A percentile compares a stretch with the other conserved stretches of the same genome.
Evolutionary conservation across 1,139 yeast species (phyloP).

Genomic region (Yamadazyma dushanensis): DNA sequence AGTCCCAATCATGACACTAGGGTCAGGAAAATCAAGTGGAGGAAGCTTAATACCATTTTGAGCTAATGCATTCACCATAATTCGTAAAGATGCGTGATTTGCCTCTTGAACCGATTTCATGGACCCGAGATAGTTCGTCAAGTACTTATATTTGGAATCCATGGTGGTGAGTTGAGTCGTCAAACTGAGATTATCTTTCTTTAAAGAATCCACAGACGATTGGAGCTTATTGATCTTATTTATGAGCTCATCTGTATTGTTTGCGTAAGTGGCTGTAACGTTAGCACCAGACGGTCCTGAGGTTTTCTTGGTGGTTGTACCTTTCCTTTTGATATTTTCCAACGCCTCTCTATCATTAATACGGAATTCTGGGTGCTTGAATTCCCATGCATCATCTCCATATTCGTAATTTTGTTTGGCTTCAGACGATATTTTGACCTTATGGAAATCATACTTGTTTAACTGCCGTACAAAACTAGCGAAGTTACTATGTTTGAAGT

Average conservation of each 20-base stretch:
- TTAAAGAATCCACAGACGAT: conserved; percentile 44
- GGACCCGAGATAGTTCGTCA: conserved; percentile 59
- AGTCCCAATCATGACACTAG: conserved; percentile 14
- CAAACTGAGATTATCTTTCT: conserved; percentile 41
- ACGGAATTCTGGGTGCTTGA: conserved; percentile 85
- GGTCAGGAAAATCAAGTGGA: conserved; percentile 55
- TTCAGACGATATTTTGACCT: conserved; percentile 66
- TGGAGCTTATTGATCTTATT: conserved; percentile 26
- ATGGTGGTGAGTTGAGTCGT: conserved; percentile 45
- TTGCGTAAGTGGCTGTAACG: not conserved
- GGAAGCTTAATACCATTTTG: conserved; percentile 71
- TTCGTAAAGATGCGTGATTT: conserved; percentile 50
- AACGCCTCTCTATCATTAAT: conserved; percentile 68
- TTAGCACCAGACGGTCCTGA: conserved; percentile 5
- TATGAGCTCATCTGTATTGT: conserved; percentile 5
- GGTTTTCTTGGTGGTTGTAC: conserved; percentile 58
- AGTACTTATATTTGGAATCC: conserved; percentile 60
- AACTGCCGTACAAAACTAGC: conserved; percentile 93
- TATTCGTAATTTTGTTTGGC: conserved; percentile 54
- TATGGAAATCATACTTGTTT: conserved; percentile 96
- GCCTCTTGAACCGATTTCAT: conserved; percentile 59
- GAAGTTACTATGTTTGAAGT: conserved; percentile 91
- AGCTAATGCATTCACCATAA: conserved; percentile 47
- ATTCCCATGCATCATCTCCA: conserved; percentile 92
- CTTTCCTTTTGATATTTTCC: conserved; percentile 79